Base-by-base conservation (phyloP, 495 filamentous ascomycete species). In the Penicillium parvum region DNA sequence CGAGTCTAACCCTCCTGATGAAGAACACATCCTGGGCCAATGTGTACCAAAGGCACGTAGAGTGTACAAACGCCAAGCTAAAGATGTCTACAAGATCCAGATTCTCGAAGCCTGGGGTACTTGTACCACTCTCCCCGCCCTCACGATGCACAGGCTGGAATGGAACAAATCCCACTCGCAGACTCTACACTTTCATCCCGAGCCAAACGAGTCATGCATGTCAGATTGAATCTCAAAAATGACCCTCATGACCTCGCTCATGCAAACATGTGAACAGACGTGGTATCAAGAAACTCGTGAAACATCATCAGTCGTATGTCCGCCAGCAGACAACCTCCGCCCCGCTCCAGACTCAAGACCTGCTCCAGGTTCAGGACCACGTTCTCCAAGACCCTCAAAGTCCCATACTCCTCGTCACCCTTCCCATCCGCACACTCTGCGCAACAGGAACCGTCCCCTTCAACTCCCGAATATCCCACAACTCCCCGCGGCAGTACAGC, bases 401-500 rank as follows among this genome's bases (percentile, higher is more conserved):
- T 12, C 44, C 44, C 21, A 33, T 38, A 25, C 44, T 56, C 37
- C 45, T 37, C 12, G 45, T 43, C 1, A 27, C 15, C 9, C 41
- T 40, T n/a, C 29, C 44, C 15, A 33, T 16, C 21, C 39, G 29
- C 9, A 40, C 15, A n/a, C n/a, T 22, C 32, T 23, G 32, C 23
- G 28, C 41, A 2, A 18, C 19, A 15, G 28, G 22, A 1, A 32
- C 28, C 10, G 22, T 33, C 26, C 46, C 10, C 38, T 45, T 26
- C 15, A 57, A 22, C 30, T 52, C 28, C 18, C 53, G 26, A 9
- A 49, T 42, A 36, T 43, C 39, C 41, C 32, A 32, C n/a, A 57
- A 17, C 33, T 53, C 38, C 3, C 53, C 53, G 10, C 42, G 12
- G 27, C 45, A 54, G 43, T 62, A 62, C 12, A 58, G 7, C 33